phyloP scores from a whole-genome alignment of 208 protist genomes.

The Acanthamoeba healyi region DNA sequence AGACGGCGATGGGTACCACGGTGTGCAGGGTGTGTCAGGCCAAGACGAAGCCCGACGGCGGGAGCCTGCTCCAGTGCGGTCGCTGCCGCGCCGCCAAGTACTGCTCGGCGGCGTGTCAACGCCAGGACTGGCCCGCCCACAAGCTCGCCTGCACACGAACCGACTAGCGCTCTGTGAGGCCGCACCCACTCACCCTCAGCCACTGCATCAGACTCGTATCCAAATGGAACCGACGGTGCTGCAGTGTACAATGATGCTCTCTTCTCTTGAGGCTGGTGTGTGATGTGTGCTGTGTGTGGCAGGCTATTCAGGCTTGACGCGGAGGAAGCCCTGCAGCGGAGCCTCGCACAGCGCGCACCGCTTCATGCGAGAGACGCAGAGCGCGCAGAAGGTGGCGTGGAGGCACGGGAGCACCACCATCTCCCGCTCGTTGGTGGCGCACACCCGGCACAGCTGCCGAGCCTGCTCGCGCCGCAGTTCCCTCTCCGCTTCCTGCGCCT shows the following conservation, averaged over 20 bases:
- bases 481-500: conserved; percentile 3
- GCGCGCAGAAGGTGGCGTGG: conserved; percentile 10
- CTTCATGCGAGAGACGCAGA: conserved; percentile 33
- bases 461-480: conserved; percentile 14
- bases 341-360: not conserved
- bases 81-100: not conserved
- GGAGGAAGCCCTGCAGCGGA: conserved; percentile 8
- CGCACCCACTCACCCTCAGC: too few species aligned
- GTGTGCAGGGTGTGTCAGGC: not conserved
- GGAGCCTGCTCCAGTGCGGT: not conserved
- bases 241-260: too few species aligned
- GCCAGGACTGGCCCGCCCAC: not conserved
- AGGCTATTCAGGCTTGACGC: not conserved
- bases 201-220: too few species aligned
- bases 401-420: conserved; percentile 58
- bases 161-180: not conserved
- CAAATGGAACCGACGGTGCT: too few species aligned
- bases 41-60: not conserved
- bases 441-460: conserved; percentile 10
- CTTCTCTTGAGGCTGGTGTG: too few species aligned
- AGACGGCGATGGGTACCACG: not conserved
- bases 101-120: conserved; percentile 9
- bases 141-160: not conserved
- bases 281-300: too few species aligned
- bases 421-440: not conserved